A percentile compares a stretch with the other conserved stretches of the same genome.
Evolutionary conservation across 306 rosid species (phyloP).

Genomic region (Quercus glauca): DNA sequence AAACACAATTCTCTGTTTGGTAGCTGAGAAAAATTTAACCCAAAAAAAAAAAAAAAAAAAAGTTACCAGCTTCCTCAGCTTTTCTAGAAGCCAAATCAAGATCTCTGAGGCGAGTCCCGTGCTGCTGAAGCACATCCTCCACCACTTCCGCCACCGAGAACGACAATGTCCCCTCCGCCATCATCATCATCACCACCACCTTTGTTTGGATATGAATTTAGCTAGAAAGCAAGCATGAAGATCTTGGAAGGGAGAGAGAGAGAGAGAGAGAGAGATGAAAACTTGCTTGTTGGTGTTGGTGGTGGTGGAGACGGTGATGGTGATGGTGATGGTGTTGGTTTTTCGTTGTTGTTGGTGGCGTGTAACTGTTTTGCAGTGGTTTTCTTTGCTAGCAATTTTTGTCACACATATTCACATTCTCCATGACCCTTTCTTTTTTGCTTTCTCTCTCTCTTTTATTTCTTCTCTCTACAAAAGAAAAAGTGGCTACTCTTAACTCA

Average conservation of each 20-base stretch:
- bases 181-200: constrained; percentile 14
- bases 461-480: constrained; percentile 7
- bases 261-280: too few relatives aligned
- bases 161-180: constrained; percentile 46
- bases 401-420: constrained; percentile 17
- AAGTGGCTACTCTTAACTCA: constrained; percentile 10
- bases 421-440: constrained; percentile 30
- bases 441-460: constrained; percentile 21
- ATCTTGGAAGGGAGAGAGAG: neutral
- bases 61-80: constrained; percentile 87
- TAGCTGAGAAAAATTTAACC: neutral
- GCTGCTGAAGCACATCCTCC: constrained; percentile 90
- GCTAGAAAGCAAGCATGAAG: neutral
- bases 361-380: constrained; percentile 8
- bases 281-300: neutral
- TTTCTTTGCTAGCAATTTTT: constrained; percentile 52
- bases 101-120: constrained; percentile 60
- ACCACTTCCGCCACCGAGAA: constrained; percentile 83
- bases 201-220: too few relatives aligned
- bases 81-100: constrained; percentile 79
- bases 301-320: neutral
- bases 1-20: too few relatives aligned
- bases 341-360: constrained; percentile 34
- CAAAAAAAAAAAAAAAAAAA: neutral
- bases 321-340: neutral